These are phyloP conservation scores for Phragmites australis DNA, from an alignment of 176 grass and related monocot species.

Conservation along the genomic window DNA sequence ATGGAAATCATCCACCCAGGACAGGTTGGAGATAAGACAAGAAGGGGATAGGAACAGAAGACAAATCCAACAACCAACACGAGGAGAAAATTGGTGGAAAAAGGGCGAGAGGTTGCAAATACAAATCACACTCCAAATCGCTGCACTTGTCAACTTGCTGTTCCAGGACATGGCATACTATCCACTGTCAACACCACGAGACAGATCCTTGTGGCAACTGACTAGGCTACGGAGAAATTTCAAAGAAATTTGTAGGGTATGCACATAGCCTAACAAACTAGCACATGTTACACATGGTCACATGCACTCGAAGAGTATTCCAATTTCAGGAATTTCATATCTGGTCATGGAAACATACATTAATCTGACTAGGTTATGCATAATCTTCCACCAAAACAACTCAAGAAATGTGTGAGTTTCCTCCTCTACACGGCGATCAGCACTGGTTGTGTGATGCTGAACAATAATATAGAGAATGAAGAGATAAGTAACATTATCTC, in stretches of 20 bases:
- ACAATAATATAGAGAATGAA: neutral
- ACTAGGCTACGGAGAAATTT: constrained; percentile 13
- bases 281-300: constrained; percentile 4
- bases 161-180: constrained; percentile 14
- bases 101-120: constrained; percentile 7
- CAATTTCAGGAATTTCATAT: constrained; percentile 1
- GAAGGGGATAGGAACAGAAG: neutral
- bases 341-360: no score
- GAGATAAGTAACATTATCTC: neutral
- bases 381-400: neutral
- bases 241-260: neutral
- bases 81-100: constrained; percentile 33
- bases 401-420: neutral
- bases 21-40: constrained; percentile 11
- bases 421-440: neutral
- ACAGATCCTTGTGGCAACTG: neutral
- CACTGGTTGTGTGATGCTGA: constrained; percentile 1
- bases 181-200: constrained; percentile 4
- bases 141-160: constrained; percentile 30
- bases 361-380: constrained; percentile 1
- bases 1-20: constrained; percentile 24
- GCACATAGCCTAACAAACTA: neutral
- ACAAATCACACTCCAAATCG: constrained; percentile 25
- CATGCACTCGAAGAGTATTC: neutral
- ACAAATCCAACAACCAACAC: constrained; percentile 3